Evolutionary conservation across 2,329 filamentous ascomycete species (phyloP), one percentile per base, ranked within the genome.

Genomic region (Metarhizium guizhouense): DNA sequence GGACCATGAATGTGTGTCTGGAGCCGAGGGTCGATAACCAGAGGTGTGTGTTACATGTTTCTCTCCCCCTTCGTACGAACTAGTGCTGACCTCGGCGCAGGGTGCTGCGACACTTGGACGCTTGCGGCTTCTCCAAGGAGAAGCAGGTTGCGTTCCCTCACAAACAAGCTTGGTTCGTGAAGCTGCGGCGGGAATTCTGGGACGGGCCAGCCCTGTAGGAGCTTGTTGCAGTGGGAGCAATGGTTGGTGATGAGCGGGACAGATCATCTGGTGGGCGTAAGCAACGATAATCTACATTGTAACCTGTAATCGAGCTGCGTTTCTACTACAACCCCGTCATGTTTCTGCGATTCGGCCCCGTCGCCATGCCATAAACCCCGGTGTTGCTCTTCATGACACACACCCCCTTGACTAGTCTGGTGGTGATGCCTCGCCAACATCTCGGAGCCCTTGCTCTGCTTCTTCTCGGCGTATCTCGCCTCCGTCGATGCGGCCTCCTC

Each of bases 21-120:
- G 94, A 99, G 73, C 94, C 94, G 3, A 82, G 94, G 66, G 80
- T 97, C 13, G 94, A 99, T 68, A 97, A 99, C 69, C 75, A 79
- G 56, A 92, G 88, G 93, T 96, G 70, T 72, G 6, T 3, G 34
- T 50, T 18, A 0, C 2, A 0, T 2, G 56, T 59, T 18, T 58
- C 52, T 36, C 10, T 30, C 11, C 32, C 40, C 38, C 47, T 45
- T 32, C 34, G 29, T 36, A 16, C 2, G 16, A 48, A 6, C 20
- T 51, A 16, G 38, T 38, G 25, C 20, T 50, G 10, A 20, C 8
- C 25, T 5, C 10, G 16, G 4, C 43, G 29, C 43, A 64, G 58
- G 51, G 55, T 75, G 36, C 48, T 74, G 43, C 67, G 67, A n/a
- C 90, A 93, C 59, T 80, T 95, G 16, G 80, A 88, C 59, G 73